Base-by-base conservation (phyloP, 352 stramenopile genomes). In the Pythium periplocum region DNA sequence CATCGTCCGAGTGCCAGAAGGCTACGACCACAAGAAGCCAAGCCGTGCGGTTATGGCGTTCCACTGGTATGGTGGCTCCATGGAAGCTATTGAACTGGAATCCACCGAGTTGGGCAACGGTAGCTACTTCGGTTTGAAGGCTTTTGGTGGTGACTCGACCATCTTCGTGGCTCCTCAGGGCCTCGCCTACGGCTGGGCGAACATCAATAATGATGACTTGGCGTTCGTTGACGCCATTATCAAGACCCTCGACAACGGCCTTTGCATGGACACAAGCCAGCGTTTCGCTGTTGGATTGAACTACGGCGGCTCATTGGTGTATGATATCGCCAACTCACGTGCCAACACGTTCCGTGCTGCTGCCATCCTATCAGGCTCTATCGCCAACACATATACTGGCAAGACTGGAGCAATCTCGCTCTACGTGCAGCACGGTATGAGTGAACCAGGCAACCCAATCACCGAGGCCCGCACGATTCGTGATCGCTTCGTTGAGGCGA, bases 261-360 rank as follows among this genome's bases (percentile, higher is more conserved):
- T 72, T 2, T 72, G 64, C 30, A 46, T 72, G 34, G 56, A 68
- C 53, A 51, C 35, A 41, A 59, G 55, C n/a, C 59, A 59, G 49
- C 60, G 64, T 10, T 72, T 72, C 50, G 55, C 55, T 40, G 51
- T 72, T 45, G 64, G 64, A 45, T 72, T 72, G 49, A 72, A 56
- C 50, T 72, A 61, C 37, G 64, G 59, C 33, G 60, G 52, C 0
- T 68, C 57, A 3, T 65, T 69, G 57, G 45, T 48, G 35, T 53
- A 65, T 31, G 48, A 56, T 3, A 26, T 65, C 40, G 57, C 62
- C 1, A 60, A 60, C 30, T 59, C 62, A 2, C 57, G 48, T 26
- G 62, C 48, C 4, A 55, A 40, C 38, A 57, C 52, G 6, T 69
- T 69, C 52, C 50, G 59, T 31, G 55, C 59, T 11, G 59, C 59